A percentile compares a stretch with the other conserved stretches of the same genome.
phyloP scores from a whole-genome alignment of 495 filamentous ascomycete species.

The Clohesyomyces aquaticus region DNA sequence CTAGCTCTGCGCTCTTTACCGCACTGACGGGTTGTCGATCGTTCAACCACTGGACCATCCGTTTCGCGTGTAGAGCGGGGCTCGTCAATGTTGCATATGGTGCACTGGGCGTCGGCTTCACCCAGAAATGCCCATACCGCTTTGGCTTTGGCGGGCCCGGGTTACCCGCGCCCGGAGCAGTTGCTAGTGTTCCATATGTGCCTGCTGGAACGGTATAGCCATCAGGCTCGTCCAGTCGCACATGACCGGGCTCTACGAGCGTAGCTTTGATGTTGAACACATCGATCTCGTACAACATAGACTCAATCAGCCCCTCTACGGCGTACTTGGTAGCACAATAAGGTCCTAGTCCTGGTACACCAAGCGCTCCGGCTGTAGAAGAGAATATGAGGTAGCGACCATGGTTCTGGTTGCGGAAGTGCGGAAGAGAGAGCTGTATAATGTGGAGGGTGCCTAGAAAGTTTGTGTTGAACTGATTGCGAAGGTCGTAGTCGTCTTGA shows the following conservation, averaged over 20 bases:
- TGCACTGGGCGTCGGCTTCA: slow-evolving; percentile 75
- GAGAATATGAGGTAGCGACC: slow-evolving; percentile 94
- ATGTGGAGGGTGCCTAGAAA: slow-evolving; percentile 94
- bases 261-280: slow-evolving; percentile 90
- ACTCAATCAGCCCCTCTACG: slow-evolving; percentile 91
- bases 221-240: slow-evolving; percentile 70
- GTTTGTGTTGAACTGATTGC: slow-evolving; percentile 96
- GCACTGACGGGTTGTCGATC: slow-evolving; percentile 90
- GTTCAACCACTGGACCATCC: slow-evolving; percentile 94
- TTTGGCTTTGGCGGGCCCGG: slow-evolving; percentile 33
- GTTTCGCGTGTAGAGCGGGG: slow-evolving; percentile 86
- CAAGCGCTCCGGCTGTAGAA: slow-evolving; percentile 83
- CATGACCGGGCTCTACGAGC: slow-evolving; percentile 86
- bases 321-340: slow-evolving; percentile 98
- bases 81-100: slow-evolving; percentile 74
- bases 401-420: slow-evolving; percentile 74
- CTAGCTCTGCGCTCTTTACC: slow-evolving; percentile 90
- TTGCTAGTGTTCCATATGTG: background rate
- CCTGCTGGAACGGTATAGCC: background rate
- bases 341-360: slow-evolving; percentile 87
- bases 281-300: slow-evolving; percentile 93
- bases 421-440: slow-evolving; percentile 82
- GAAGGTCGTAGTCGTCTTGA: slow-evolving; percentile 91
- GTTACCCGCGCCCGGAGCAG: slow-evolving; percentile 4
- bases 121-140: slow-evolving; percentile 82